These are phyloP conservation scores for Linaria vulgaris DNA, from an alignment of 257 asterid genomes.

Conservation along the genomic window DNA sequence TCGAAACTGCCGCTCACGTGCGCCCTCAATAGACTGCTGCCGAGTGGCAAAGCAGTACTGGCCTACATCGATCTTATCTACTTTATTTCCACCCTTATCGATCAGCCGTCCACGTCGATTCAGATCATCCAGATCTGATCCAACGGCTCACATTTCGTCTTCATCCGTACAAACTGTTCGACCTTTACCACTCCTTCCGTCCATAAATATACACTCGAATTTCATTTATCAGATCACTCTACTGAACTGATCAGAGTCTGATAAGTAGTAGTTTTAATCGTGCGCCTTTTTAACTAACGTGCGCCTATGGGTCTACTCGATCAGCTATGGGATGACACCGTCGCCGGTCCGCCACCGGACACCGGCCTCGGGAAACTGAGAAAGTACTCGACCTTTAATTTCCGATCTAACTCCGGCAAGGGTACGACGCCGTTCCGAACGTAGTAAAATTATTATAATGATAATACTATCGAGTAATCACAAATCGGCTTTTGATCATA, in stretches of 20 bases:
- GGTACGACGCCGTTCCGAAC: constrained; percentile 42
- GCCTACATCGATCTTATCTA: constrained; percentile 19
- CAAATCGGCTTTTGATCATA: too few species aligned
- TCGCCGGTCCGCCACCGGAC: constrained; percentile 90
- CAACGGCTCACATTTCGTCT: constrained; percentile 5
- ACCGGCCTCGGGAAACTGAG: constrained; percentile 84
- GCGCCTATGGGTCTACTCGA: constrained; percentile 73
- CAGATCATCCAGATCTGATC: constrained; percentile 15
- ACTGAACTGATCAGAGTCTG: not conserved
- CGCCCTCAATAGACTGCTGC: not conserved
- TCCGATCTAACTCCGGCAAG: constrained; percentile 66
- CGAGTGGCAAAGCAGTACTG: not conserved
- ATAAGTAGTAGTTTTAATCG: not conserved
- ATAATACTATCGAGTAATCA: not conserved
- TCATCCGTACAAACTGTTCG: not conserved
- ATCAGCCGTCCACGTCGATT: not conserved
- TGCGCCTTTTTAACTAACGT: constrained; percentile 18
- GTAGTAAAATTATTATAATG: not conserved
- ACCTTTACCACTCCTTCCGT: not conserved
- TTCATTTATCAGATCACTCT: not conserved
- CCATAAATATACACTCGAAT: not conserved
- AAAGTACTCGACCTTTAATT: constrained; percentile 57
- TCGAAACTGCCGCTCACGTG: constrained; percentile 2
- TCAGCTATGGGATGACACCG: constrained; percentile 91
- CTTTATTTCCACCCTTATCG: not conserved